Conservation (phyloP, 352 stramenopile genomes). For the Globisporangium polare region DNA sequence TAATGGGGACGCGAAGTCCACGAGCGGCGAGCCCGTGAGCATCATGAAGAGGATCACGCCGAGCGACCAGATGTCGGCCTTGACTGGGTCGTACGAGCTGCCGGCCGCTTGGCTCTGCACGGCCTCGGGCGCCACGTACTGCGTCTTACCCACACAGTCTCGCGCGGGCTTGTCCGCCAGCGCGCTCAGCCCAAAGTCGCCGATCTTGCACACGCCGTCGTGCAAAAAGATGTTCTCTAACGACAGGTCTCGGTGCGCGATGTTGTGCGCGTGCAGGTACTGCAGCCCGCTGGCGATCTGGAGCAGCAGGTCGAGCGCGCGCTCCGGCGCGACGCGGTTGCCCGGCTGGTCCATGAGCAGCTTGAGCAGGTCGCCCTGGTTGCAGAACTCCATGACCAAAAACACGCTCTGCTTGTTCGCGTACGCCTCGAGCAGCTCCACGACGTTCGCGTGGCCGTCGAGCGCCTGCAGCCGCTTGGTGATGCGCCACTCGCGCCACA, state of each 20-base stretch:
- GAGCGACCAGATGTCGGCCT: conserved; percentile 70
- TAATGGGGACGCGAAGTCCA: conserved; percentile 23
- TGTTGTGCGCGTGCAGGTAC: conserved; percentile 16
- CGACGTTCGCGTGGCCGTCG: conserved; percentile 9
- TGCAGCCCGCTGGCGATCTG: conserved; percentile 10
- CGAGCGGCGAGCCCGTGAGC: conserved; percentile 56
- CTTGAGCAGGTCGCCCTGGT: conserved; percentile 15
- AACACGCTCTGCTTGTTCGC: conserved; percentile 13
- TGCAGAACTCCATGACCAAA: conserved; percentile 17
- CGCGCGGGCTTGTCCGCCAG: conserved; percentile 8
- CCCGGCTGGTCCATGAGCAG: conserved; percentile 5
- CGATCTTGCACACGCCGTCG: conserved; percentile 44
- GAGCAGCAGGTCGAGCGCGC: conserved; percentile 10
- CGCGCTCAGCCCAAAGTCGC: conserved; percentile 49
- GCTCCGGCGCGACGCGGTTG: neutral
- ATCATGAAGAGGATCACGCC: conserved; percentile 69
- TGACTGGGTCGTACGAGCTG: conserved; percentile 41
- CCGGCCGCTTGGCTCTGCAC: conserved; percentile 24
- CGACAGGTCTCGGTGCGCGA: conserved; percentile 59
- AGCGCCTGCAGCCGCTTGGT: conserved; percentile 16
- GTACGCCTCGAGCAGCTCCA: conserved; percentile 12
- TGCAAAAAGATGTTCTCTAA: conserved; percentile 57
- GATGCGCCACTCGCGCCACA: conserved; percentile 18
- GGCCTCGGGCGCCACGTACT: conserved; percentile 67
- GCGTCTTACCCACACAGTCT: conserved; percentile 32